Conservation (phyloP, 129 eudicot genomes). For the Flaveria trinervia region DNA sequence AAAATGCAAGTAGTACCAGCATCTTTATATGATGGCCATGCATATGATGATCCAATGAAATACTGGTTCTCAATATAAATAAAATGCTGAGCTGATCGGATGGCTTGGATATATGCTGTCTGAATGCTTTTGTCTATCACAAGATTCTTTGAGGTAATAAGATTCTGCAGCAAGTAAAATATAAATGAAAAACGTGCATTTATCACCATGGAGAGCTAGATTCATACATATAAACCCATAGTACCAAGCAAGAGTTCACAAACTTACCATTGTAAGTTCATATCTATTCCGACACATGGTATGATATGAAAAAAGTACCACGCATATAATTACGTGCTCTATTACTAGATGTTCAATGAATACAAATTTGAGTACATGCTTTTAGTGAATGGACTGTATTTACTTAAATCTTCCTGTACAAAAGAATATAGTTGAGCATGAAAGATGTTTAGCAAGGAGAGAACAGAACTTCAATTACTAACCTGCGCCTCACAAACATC, state of each 20-base stretch:
- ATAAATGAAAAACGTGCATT: neutral
- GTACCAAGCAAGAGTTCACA: slow-evolving; percentile 9
- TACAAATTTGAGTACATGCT: slow-evolving; percentile 3
- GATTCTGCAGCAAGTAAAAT: slow-evolving; percentile 66
- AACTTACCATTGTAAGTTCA: neutral
- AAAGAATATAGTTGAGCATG: slow-evolving; percentile 3
- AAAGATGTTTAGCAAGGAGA: slow-evolving; percentile 10
- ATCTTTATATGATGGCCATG: slow-evolving; percentile 88
- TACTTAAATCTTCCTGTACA: neutral
- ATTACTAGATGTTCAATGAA: neutral
- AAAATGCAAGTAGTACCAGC: slow-evolving; percentile 54
- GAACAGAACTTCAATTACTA: slow-evolving; percentile 12
- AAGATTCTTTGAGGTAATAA: slow-evolving; percentile 61
- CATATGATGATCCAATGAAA: slow-evolving; percentile 92
- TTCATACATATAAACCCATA: neutral
- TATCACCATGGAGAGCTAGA: slow-evolving; percentile 9
- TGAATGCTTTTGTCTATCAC: slow-evolving; percentile 94
- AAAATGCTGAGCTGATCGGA: slow-evolving; percentile 91
- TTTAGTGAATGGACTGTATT: slow-evolving; percentile 16
- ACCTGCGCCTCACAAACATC: slow-evolving; percentile 74
- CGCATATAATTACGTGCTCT: neutral
- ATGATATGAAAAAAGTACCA: slow-evolving; percentile 1
- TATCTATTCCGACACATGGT: neutral
- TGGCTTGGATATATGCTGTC: slow-evolving; percentile 92
- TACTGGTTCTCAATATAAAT: slow-evolving; percentile 95